phyloP scores from a whole-genome alignment of 768 basidiomycete genomes.

The Strobilomyces dryophilus region DNA sequence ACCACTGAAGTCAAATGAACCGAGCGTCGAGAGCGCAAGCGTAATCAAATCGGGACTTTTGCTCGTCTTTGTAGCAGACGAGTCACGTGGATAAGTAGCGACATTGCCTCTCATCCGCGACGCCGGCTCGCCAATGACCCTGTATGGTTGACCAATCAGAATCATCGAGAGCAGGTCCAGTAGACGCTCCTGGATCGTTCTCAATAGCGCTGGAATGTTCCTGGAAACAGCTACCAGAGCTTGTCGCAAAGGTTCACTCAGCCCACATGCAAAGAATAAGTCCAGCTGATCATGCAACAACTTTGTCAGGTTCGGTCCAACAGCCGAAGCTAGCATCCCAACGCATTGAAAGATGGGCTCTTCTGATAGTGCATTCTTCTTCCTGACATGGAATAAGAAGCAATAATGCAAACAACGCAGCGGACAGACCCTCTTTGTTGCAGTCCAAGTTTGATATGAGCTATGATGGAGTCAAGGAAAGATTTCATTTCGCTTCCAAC shows the following conservation, averaged over 20 bases:
- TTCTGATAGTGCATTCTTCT: constrained; percentile 90
- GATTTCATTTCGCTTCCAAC: constrained; percentile 94
- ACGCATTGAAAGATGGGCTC: constrained; percentile 98
- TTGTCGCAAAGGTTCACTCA: constrained; percentile 84
- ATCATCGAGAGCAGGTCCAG: constrained; percentile 80
- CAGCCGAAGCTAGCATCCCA: constrained; percentile 91
- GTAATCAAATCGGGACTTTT: constrained; percentile 69
- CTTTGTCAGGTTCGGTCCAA: constrained; percentile 94
- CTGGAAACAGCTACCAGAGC: constrained; percentile 82
- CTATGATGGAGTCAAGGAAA: constrained; percentile 89
- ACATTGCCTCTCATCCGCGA: constrained; percentile 51
- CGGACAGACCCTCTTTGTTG: constrained; percentile 72
- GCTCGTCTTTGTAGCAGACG: constrained; percentile 46
- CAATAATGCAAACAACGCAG: background rate
- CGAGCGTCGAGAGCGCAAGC: constrained; percentile 81
- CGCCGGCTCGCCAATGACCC: constrained; percentile 80
- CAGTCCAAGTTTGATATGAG: constrained; percentile 84
- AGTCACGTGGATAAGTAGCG: constrained; percentile 44
- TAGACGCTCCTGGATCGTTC: constrained; percentile 92
- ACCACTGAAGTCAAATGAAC: constrained; percentile 94
- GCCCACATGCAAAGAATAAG: constrained; percentile 90
- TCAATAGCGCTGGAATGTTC: constrained; percentile 85
- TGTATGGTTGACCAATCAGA: constrained; percentile 81
- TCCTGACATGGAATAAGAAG: constrained; percentile 34
- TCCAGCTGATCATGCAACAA: constrained; percentile 95